Base-by-base conservation (phyloP, 768 basidiomycete genomes). In the Calocera viscosa region DNA sequence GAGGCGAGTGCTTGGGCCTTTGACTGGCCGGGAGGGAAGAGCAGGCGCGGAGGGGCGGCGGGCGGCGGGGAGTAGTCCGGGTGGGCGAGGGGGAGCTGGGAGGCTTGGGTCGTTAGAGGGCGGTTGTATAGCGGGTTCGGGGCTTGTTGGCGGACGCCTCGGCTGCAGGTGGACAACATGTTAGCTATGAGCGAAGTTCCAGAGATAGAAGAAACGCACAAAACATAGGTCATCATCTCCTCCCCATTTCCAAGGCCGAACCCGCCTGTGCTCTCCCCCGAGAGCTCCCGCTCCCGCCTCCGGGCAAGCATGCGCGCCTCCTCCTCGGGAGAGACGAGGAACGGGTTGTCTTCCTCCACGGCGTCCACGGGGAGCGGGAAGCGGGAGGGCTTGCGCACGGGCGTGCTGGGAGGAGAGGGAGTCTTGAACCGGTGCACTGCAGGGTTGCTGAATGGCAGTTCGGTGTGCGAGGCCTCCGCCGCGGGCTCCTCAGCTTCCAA, bases 141-240 rank as follows among this genome's bases (percentile, higher is more conserved):
- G 72, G 86, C 84, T 5, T 77, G 78, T 24, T 83, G 80, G 64
- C 84, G 83, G 39, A 83, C 82, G 63, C 88, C 88, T 41, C 88
- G 88, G 80, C 88, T 89, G 66, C 2, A 35, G 28, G 26, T 33
- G 28, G 24, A 11, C 1, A 43, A 30, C 10, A 35, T 32, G 19
- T 32, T 33, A 14, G 30, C 41, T 71, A n/a, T n/a, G n/a, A n/a
- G n/a, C 34, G 30, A 38, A 11, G 65, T 24, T 8, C 24, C 17
- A 11, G 17, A 39, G 33, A 64, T 26, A 63, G 24, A 63, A 63
- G 49, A 39, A 2, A 83, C 87, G 72, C 74, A 89, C 88, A 89
- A 89, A 60, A 90, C 88, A 72, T 86, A 87, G 30, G 83, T 84
- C 64, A 89, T 77, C 1, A 81, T 87, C 0, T 85, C 84, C 70